Evolutionary conservation across 495 filamentous ascomycete species (phyloP), one percentile per base, ranked within the genome.

Genomic region (Penicillium lividum): DNA sequence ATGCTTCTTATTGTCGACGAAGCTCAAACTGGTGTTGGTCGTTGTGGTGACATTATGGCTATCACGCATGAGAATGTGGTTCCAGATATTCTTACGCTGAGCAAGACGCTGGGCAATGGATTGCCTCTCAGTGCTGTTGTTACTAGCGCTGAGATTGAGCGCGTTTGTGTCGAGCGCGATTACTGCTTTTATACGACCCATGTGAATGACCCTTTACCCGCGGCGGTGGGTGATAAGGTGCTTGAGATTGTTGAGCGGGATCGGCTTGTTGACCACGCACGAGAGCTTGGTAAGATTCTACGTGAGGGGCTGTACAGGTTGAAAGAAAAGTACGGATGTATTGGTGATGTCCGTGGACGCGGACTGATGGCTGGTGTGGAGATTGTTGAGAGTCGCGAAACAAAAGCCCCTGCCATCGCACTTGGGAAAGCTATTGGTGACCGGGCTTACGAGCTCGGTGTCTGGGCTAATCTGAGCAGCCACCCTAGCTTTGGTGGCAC

Each of bases 41-140:
- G 80, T 9, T 72, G 70, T 9, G 78, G 81, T 13, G 62, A 77
- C 11, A 72, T 83, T 67, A 71, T 80, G 38, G 79, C 79, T 0
- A 73, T 81, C 56, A 57, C 74, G 47, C 61, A 81, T 25, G 72
- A 79, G 4, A 73, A 59, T 2, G 63, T 79, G 25, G 70, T 78
- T 0, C 81, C 80, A 0, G 79, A 83, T 54, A 80, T 83, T 47
- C 69, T 84, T 5, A 75, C 77, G 0, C 62, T 84, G 7, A 77
- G 72, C 34, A 86, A 86, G 57, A 84, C 81, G 0, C 71, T 85
- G 0, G 81, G 83, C 0, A 80, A 80, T 56, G 81, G 83, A 2
- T 56, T 84, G 0, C 81, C 83, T 3, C 61, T 85, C 18, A 75
- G 71, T 28, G 76, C 81, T 4, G 80, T 84, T 3, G 71, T 77